Conservation (phyloP, 495 filamentous ascomycete genomes). For the Penicillium robsamsonii region DNA sequence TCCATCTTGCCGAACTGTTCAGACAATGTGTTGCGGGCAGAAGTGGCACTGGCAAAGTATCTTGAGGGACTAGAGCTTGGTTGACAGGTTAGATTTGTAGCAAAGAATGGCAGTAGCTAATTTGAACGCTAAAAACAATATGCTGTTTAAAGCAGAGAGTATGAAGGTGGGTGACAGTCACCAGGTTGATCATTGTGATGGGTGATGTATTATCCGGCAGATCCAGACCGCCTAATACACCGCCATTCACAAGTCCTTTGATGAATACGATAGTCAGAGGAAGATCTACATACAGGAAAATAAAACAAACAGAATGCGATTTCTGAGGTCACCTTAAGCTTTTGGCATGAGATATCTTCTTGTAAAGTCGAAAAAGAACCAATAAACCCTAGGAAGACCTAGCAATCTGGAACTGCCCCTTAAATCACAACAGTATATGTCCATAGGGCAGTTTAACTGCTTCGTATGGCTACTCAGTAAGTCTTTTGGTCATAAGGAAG, state of each 20-base stretch:
- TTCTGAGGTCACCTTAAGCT: background rate
- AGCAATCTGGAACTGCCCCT: background rate
- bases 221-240: background rate
- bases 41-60: background rate
- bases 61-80: background rate
- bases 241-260: background rate
- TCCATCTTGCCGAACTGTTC: slow-evolving; percentile 25
- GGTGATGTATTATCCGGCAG: background rate
- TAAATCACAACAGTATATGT: background rate
- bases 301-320: background rate
- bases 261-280: background rate
- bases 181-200: slow-evolving; percentile 8
- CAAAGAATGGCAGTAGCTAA: background rate
- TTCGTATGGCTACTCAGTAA: background rate
- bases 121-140: slow-evolving; percentile 4
- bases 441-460: background rate
- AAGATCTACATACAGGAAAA: background rate
- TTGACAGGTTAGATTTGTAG: background rate
- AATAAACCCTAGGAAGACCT: background rate
- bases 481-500: background rate
- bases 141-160: background rate
- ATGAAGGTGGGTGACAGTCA: background rate
- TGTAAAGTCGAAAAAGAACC: background rate
- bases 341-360: background rate
- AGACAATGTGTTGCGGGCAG: background rate